Base-by-base conservation (phyloP, 495 filamentous ascomycete species). In the Hapsidospora chrysogenum region DNA sequence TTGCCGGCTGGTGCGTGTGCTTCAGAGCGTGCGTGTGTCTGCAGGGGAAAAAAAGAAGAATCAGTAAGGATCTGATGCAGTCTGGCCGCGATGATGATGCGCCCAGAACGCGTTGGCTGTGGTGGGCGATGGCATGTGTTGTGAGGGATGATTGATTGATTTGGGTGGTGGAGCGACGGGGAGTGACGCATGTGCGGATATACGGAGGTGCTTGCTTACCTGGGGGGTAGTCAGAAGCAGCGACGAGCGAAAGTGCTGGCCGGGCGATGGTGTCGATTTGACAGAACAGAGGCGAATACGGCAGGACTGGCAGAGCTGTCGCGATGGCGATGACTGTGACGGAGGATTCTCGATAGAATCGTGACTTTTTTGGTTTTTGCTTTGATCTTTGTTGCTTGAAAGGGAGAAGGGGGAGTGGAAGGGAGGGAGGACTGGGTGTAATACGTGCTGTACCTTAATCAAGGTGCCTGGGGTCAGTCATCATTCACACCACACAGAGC, bases 271-370 rank as follows among this genome's bases (percentile, higher is more conserved):
- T 32, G 30, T n/a, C n/a, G n/a, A n/a, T n/a, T n/a, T n/a, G 22
- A 17, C 9, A 21, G 2, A 11, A 13, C 3, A 6, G 32, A n/a
- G 3, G 16, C 17, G 9, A 28, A 14, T 10, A 28, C n/a, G 33
- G 31, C 31, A 21, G 50, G 47, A 41, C 43, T 54, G 57, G 60
- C 60, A 53, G 49, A 45, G 60, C 61, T 66, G 58, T 46, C 54
- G 57, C 61, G 63, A 65, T 53, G 52, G 56, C 61, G 60, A 52
- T 41, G 43, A 60, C 63, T 61, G 63, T 62, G 61, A 67, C 63
- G 58, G 57, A 56, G 51, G 50, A 59, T 55, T 65, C 63, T 64
- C 58, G 45, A 50, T 49, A n/a, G n/a, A n/a, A n/a, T n/a, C n/a
- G 43, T 45, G 51, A 50, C 47, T 44, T 50, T 44, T 45, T 51